Conservation (phyloP, 352 stramenopile species). For the Globisporangium solare region DNA sequence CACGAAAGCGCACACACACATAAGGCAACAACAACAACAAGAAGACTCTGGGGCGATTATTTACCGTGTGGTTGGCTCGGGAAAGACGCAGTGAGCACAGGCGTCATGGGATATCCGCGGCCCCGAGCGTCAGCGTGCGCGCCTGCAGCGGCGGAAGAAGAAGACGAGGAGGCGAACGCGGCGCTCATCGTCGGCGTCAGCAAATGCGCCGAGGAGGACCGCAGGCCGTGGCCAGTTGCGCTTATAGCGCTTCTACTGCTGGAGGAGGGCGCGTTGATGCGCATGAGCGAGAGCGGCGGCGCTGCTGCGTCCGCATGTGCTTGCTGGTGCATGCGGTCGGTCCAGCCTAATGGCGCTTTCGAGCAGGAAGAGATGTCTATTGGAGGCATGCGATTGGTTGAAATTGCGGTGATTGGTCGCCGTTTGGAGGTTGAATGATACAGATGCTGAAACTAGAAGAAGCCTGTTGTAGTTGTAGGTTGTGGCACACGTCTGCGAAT, state of each 20-base stretch:
- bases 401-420: neutral
- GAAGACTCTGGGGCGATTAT: neutral
- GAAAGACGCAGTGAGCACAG: slow-evolving; percentile 6
- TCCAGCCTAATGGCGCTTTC: neutral
- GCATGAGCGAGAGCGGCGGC: slow-evolving; percentile 5
- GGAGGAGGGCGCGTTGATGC: neutral
- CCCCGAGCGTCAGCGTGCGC: neutral
- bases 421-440: too few species aligned
- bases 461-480: neutral
- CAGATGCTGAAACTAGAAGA: too few species aligned
- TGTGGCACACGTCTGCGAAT: neutral
- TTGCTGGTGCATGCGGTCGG: neutral
- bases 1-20: neutral
- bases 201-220: neutral
- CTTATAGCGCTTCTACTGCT: neutral
- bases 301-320: neutral
- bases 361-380: neutral
- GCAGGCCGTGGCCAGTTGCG: neutral
- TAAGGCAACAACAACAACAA: neutral
- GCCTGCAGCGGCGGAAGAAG: neutral
- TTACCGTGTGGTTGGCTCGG: slow-evolving; percentile 1
- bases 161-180: neutral
- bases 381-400: slow-evolving; percentile 1
- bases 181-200: neutral
- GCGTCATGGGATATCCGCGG: slow-evolving; percentile 8